Conservation (phyloP, 148 eudicot species). For the Camellia japonica region DNA sequence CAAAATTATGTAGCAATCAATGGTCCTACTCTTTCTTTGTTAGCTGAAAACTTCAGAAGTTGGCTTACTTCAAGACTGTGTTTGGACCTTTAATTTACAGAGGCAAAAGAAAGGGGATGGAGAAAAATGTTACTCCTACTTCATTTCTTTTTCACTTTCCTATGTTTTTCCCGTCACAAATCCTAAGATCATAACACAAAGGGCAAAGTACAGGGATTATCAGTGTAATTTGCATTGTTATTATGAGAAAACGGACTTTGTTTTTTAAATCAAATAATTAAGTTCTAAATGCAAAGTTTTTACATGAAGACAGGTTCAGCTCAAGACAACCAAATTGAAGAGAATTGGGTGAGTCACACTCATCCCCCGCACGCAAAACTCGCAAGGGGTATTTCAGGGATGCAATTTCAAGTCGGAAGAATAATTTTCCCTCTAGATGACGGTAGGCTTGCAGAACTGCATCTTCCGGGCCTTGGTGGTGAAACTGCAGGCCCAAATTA, state of each 20-base stretch:
- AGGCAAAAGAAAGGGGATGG: not conserved
- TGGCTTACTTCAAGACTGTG: not conserved
- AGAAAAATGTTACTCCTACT: not conserved
- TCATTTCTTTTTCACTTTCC: not conserved
- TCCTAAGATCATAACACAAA: not conserved
- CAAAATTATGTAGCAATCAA: not conserved
- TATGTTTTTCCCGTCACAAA: not conserved
- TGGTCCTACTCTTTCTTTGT: not conserved
- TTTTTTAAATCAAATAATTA: not conserved
- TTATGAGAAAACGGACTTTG: not conserved
- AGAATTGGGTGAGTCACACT: constrained; percentile 57
- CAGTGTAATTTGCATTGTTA: not conserved
- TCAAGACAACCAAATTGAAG: constrained; percentile 31
- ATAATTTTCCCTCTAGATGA: constrained; percentile 65
- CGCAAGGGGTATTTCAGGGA: constrained; percentile 65
- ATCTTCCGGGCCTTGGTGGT: constrained; percentile 72
- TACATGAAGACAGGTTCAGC: constrained; percentile 32
- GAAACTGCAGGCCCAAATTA: constrained; percentile 51
- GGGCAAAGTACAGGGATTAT: no score
- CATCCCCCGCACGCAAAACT: constrained; percentile 67
- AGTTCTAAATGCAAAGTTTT: constrained; percentile 2
- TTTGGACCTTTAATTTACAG: not conserved
- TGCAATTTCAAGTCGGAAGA: constrained; percentile 58
- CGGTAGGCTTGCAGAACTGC: constrained; percentile 80
- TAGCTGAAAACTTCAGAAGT: not conserved